Percentiles rank a stretch among this genome's conserved stretches.
Conservation (phyloP, 2,329 filamentous ascomycete genomes). For the Aureobasidium uvarum region DNA sequence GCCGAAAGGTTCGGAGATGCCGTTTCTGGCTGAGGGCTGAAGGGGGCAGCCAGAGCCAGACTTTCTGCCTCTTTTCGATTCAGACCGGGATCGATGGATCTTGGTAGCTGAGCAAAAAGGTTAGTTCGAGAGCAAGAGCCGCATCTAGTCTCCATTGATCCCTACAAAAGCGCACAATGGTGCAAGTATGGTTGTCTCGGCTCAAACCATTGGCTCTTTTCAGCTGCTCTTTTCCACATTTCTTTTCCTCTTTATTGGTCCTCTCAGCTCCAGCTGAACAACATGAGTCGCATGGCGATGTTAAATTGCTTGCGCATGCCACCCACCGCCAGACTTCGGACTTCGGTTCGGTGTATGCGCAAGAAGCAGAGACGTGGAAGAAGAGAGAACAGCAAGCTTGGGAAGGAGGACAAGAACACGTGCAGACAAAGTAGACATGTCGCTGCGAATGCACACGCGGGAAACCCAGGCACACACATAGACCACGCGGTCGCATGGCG, state of each 20-base stretch:
- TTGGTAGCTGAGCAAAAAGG: too few relatives aligned
- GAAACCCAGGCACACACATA: neutral
- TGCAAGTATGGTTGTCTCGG: neutral
- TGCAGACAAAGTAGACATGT: neutral
- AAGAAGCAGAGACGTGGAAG: too few relatives aligned
- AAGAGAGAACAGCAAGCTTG: too few relatives aligned
- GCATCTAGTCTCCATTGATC: too few relatives aligned
- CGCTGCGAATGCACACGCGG: neutral
- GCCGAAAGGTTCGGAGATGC: slow-evolving; percentile 23
- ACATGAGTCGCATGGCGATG: neutral
- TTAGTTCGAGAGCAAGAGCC: neutral
- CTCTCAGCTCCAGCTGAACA: neutral
- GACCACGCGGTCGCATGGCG: neutral
- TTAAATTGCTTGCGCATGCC: neutral
- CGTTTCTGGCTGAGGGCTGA: slow-evolving; percentile 18
- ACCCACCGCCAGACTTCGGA: neutral
- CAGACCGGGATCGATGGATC: neutral
- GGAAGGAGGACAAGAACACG: neutral
- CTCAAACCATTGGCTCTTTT: neutral
- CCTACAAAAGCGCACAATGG: too few relatives aligned
- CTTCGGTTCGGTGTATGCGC: neutral
- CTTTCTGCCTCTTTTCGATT: neutral
- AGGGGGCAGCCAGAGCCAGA: neutral
- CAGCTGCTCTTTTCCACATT: neutral
- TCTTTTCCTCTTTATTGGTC: too few relatives aligned